Base-by-base conservation (phyloP, 805 yeast species). In the Ogataea haglerorum region DNA sequence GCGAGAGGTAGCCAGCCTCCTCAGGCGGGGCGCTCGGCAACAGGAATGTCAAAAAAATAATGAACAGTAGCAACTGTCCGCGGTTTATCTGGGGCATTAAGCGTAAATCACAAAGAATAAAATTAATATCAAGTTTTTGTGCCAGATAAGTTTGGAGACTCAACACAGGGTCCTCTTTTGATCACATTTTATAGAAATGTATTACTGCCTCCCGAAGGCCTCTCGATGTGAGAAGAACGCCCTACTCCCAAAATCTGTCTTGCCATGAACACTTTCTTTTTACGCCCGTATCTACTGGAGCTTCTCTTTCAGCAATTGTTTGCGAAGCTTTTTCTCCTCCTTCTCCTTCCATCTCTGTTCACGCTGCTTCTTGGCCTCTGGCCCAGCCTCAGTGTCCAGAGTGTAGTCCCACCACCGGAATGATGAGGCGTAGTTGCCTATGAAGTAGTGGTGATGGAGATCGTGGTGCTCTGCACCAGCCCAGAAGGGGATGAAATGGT, bases 401-500 rank as follows among this genome's bases (percentile, higher is more conserved):
- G 64, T 48, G 50, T 51, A 72, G 49, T 76, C 82, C 75, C 78
- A 75, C 76, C 78, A 74, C 55, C 80, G 71, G 62, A 76, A 76
- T 19, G 75, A 67, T 29, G 78, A 71, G 18, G 82, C 77, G 49
- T 76, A 76, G 52, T 72, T 72, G 14, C 82, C 82, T 45, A 76
- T 75, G 48, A 76, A 76, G 56, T 70, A 73, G 51, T 75, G 82
- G 48, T 76, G 82, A 49, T 76, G 82, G 44, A 70, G 68, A 52
- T 76, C 82, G 52, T 76, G 82, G 52, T 76, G 82, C 42, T 73
- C 80, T 27, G 81, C 81, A 23, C 82, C 82, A 8, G 82, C 81
- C 82, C 82, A 76, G 59, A 76, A 69, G 30, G 82, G 82, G n/a
- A 76, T 37, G 54, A 75, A 65, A 42, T 74, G 58, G 56, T 76